These are phyloP conservation scores for Wickerhamomyces bovis DNA, from an alignment of 805 yeast species.

Conservation along the genomic window DNA sequence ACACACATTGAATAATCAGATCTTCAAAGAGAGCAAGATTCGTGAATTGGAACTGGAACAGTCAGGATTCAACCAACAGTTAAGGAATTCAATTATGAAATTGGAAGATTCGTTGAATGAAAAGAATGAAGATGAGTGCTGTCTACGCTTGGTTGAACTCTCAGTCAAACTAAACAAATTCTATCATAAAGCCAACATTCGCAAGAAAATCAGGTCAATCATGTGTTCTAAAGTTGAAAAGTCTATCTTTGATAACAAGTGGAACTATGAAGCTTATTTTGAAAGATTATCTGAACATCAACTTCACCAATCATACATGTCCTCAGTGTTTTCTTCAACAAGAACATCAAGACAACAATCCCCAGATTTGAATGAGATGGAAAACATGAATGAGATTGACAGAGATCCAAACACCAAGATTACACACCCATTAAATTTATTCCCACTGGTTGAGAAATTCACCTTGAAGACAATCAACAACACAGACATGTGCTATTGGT, in stretches of 20 bases:
- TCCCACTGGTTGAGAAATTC: conserved; percentile 89
- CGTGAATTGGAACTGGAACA: neutral
- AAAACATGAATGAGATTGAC: conserved; percentile 13
- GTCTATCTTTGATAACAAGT: conserved; percentile 27
- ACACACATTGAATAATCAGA: neutral
- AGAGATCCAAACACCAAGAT: conserved; percentile 38
- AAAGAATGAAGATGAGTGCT: neutral
- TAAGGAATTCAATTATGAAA: conserved; percentile 11
- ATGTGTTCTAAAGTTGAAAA: conserved; percentile 3
- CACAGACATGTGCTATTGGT: conserved; percentile 89
- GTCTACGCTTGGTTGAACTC: conserved; percentile 5
- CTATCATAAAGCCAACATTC: conserved; percentile 10
- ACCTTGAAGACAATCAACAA: conserved; percentile 61
- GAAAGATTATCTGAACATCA: conserved; percentile 6
- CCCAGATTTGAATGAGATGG: neutral
- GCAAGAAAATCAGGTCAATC: conserved; percentile 5
- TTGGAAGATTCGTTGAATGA: conserved; percentile 11
- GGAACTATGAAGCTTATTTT: conserved; percentile 41
- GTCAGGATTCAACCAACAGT: neutral
- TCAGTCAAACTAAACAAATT: conserved; percentile 16
- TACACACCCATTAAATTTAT: conserved; percentile 55
- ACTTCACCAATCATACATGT: conserved; percentile 9
- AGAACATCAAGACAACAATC: neutral
- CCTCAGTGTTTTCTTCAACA: neutral
- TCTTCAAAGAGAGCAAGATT: neutral